phyloP scores from a whole-genome alignment of 208 protist genomes.

The Acanthamoeba rhysodes region DNA sequence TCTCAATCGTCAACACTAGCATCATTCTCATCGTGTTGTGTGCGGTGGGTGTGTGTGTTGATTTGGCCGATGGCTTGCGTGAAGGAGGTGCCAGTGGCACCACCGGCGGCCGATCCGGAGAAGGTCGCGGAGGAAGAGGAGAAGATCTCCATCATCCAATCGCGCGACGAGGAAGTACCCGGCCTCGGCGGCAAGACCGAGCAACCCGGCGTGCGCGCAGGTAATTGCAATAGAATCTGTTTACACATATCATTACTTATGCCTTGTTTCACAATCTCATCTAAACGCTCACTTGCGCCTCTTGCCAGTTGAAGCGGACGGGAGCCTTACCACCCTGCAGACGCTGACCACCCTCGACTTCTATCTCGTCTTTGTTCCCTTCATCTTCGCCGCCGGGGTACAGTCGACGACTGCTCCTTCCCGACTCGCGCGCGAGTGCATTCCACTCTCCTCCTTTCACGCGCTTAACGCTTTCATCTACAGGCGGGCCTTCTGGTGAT shows the following conservation, averaged over 20 bases:
- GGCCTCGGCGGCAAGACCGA: not conserved
- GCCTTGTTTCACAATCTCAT: too few species aligned
- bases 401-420: not conserved
- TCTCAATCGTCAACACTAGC: too few species aligned
- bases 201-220: not conserved
- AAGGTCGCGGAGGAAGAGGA: not conserved
- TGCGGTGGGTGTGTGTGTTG: not conserved
- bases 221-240: not conserved
- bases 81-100: not conserved
- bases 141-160: slow-evolving; percentile 21
- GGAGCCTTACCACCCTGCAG: slow-evolving; percentile 16
- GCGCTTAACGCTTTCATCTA: too few species aligned
- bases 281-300: not conserved
- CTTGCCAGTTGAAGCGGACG: not conserved
- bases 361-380: slow-evolving; percentile 40
- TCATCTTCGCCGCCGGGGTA: slow-evolving; percentile 66
- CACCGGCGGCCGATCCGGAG: not conserved
- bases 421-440: not conserved
- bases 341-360: slow-evolving; percentile 36
- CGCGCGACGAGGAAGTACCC: not conserved
- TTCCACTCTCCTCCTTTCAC: not conserved
- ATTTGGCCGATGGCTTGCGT: not conserved
- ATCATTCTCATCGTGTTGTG: not conserved
- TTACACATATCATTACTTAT: not conserved
- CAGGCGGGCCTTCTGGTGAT: slow-evolving; percentile 46